These are phyloP conservation scores for Rubia yunnanensis DNA, from an alignment of 257 asterid genomes.

Conservation along the genomic window DNA sequence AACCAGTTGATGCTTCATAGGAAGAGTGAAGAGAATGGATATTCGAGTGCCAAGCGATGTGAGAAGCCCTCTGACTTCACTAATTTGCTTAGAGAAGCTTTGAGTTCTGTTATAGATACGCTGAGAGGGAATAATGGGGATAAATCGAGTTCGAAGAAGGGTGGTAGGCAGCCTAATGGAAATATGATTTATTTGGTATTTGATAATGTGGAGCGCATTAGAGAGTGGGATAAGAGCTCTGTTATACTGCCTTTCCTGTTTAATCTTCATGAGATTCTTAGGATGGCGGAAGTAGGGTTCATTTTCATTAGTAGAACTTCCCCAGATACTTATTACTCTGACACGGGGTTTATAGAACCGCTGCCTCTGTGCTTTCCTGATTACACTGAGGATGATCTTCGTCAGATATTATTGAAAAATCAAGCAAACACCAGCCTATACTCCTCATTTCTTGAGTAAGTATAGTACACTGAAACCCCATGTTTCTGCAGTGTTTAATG, in stretches of 20 bases:
- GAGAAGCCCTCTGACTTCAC: constrained; percentile 89
- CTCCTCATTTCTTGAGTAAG: constrained; percentile 86
- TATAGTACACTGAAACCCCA: constrained; percentile 9
- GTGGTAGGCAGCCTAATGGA: constrained; percentile 37
- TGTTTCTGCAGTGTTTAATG: background rate
- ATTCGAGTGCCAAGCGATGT: constrained; percentile 67
- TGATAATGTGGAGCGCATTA: constrained; percentile 60
- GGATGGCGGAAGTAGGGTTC: constrained; percentile 76
- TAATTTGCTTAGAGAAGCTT: constrained; percentile 60
- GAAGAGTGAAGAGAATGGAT: constrained; percentile 53
- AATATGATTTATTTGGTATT: constrained; percentile 75
- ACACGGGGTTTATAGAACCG: constrained; percentile 71
- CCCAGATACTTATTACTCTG: constrained; percentile 59
- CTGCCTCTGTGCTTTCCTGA: constrained; percentile 74
- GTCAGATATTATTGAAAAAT: constrained; percentile 54
- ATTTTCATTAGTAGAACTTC: constrained; percentile 69
- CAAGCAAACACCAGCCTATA: constrained; percentile 56
- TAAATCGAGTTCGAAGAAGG: constrained; percentile 44
- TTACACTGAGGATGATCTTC: constrained; percentile 71
- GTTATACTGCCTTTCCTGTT: constrained; percentile 52
- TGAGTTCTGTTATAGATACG: constrained; percentile 35
- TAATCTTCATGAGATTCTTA: constrained; percentile 57
- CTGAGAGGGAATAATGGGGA: constrained; percentile 33
- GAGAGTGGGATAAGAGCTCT: constrained; percentile 74
- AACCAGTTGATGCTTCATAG: constrained; percentile 80